Base-by-base conservation (phyloP, 805 yeast genomes). In the Soucietia sequanensis region DNA sequence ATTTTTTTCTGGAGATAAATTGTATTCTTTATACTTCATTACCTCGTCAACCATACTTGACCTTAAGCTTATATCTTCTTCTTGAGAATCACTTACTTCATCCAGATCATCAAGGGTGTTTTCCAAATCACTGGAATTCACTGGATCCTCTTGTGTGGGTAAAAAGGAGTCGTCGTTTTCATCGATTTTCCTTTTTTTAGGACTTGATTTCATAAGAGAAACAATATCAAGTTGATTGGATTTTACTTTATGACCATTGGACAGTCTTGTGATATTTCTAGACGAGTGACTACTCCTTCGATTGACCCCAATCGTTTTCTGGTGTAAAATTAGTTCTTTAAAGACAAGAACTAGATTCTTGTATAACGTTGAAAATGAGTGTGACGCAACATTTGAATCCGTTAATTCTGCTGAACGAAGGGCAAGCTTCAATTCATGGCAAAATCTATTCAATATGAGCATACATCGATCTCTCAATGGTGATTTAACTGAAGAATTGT, bases 401-500 rank as follows among this genome's bases (percentile, higher is more conserved):
- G n/a, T n/a, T n/a, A n/a, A n/a, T n/a, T n/a, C n/a, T n/a, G n/a
- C n/a, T n/a, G n/a, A n/a, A n/a, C n/a, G n/a, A n/a, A n/a, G n/a
- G n/a, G n/a, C n/a, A n/a, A n/a, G n/a, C n/a, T n/a, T n/a, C n/a
- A n/a, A n/a, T n/a, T n/a, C n/a, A n/a, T n/a, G n/a, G n/a, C n/a
- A n/a, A n/a, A n/a, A n/a, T n/a, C n/a, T n/a, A n/a, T n/a, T n/a
- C n/a, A n/a, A n/a, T n/a, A n/a, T n/a, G n/a, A n/a, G n/a, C 1
- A 33, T 8, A 30, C 57, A 38, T 27, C 66, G 33, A 15, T 42
- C 43, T 27, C 37, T 50, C 17, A 60, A 43, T 17, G 57, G 33
- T 14, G 49, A 31, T 24, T 53, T 58, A 33, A 37, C 33, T 6
- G 52, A 28, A 7, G 42, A 22, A 5, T 35, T 21, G 18, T 50